These are phyloP conservation scores for Poa pratensis DNA, from an alignment of 176 grass and related monocot species.

Conservation along the genomic window DNA sequence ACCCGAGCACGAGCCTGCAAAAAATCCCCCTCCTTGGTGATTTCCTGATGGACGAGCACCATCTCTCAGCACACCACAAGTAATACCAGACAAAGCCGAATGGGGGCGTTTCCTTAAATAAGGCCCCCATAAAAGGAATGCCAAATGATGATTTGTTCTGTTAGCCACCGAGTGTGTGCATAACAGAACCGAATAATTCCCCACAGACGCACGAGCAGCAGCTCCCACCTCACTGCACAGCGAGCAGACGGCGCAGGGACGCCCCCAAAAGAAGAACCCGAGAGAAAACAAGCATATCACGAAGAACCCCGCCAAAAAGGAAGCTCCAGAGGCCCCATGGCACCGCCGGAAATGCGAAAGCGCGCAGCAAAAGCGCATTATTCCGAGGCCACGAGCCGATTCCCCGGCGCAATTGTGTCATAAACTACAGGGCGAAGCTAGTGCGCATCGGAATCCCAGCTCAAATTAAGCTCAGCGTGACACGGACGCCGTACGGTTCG, in stretches of 20 bases:
- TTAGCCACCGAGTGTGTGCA: conserved; percentile 48
- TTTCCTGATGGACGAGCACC: conserved; percentile 26
- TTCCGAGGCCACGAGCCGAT: conserved; percentile 55
- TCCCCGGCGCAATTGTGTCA: conserved; percentile 38
- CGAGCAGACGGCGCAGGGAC: conserved; percentile 49
- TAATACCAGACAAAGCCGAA: conserved; percentile 19
- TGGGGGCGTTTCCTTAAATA: conserved; percentile 48
- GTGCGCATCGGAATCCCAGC: conserved; percentile 63
- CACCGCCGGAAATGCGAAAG: conserved; percentile 62
- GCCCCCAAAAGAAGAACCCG: conserved; percentile 46
- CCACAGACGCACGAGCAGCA: conserved; percentile 50
- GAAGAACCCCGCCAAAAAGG: conserved; percentile 40
- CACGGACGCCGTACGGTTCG: conserved; percentile 35
- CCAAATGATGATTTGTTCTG: conserved; percentile 45
- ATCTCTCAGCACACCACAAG: conserved; percentile 26
- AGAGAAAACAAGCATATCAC: conserved; percentile 49
- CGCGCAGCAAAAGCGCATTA: conserved; percentile 28
- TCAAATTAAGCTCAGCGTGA: conserved; percentile 37
- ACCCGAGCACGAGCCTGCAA: not conserved
- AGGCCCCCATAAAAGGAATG: conserved; percentile 43
- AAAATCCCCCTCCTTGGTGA: conserved; percentile 1
- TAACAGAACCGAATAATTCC: conserved; percentile 56
- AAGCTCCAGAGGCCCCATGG: conserved; percentile 48
- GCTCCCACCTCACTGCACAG: conserved; percentile 42
- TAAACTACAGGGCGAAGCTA: conserved; percentile 50